phyloP scores from a whole-genome alignment of 2,329 filamentous ascomycete genomes.

The Microcyclospora tardicrescens region DNA sequence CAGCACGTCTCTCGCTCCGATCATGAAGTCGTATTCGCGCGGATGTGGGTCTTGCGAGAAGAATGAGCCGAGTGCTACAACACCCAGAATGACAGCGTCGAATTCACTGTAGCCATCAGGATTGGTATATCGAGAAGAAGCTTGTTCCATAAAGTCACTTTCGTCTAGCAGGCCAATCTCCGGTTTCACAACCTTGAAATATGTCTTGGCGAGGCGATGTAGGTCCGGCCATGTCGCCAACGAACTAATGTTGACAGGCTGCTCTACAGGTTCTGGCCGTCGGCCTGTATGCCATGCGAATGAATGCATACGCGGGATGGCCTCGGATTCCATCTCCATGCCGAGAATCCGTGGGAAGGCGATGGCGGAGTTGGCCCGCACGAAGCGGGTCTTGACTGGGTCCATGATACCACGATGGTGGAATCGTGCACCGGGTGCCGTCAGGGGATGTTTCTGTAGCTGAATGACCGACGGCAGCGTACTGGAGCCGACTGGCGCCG shows the following conservation, averaged over 20 bases:
- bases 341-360: constrained; percentile 43
- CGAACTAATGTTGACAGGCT: constrained; percentile 13
- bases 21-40: constrained; percentile 35
- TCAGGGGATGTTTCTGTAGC: constrained; percentile 21
- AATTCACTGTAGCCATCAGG: constrained; percentile 22
- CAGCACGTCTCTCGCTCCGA: constrained; percentile 34
- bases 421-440: constrained; percentile 22
- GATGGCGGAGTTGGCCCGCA: constrained; percentile 31
- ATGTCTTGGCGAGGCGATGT: constrained; percentile 25
- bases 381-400: constrained; percentile 23
- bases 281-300: constrained; percentile 41
- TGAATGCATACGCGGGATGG: constrained; percentile 40
- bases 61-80: constrained; percentile 43
- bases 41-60: constrained; percentile 35
- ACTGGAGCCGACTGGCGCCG: constrained; percentile 9
- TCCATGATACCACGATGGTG: constrained; percentile 24
- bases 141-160: constrained; percentile 19
- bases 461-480: constrained; percentile 19
- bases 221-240: constrained; percentile 19
- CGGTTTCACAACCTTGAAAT: constrained; percentile 41
- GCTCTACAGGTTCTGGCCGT: constrained; percentile 15
- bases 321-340: constrained; percentile 40
- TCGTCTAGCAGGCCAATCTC: constrained; percentile 39
- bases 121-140: constrained; percentile 14
- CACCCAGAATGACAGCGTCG: constrained; percentile 40